Conservation (phyloP, 2,329 filamentous ascomycete genomes). For the Beauveria sp. region DNA sequence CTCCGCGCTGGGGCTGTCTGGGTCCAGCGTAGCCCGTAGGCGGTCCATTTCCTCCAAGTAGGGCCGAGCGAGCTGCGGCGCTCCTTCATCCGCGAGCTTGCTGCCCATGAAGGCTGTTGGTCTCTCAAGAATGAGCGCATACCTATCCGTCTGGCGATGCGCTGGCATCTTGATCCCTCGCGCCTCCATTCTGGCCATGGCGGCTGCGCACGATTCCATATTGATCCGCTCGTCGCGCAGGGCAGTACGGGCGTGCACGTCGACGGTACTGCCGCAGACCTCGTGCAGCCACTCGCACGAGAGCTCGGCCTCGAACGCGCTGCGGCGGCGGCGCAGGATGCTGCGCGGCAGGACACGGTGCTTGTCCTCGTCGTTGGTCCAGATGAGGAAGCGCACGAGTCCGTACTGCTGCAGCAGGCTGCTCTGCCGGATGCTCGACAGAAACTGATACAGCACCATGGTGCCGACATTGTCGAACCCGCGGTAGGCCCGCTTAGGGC, state of each 20-base stretch:
- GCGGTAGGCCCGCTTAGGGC: conserved; percentile 41
- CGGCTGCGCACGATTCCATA: conserved; percentile 31
- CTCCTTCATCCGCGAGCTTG: conserved; percentile 22
- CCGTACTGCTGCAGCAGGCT: conserved; percentile 67
- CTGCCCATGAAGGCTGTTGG: conserved; percentile 15
- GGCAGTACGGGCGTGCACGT: conserved; percentile 20
- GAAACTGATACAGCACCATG: conserved; percentile 55
- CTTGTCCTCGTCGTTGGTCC: conserved; percentile 57
- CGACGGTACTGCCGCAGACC: conserved; percentile 38
- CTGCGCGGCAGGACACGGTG: conserved; percentile 51
- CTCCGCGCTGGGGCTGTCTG: background rate
- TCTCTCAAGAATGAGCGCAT: conserved; percentile 18
- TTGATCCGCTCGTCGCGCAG: conserved; percentile 43
- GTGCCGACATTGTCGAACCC: conserved; percentile 48
- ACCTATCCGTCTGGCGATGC: conserved; percentile 31
- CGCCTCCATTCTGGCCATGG: conserved; percentile 39
- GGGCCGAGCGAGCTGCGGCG: conserved; percentile 28
- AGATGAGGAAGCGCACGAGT: conserved; percentile 69
- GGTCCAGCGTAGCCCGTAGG: conserved; percentile 18
- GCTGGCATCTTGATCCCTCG: conserved; percentile 34
- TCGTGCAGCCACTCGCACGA: conserved; percentile 52
- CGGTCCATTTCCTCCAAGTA: conserved; percentile 35
- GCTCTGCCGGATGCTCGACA: conserved; percentile 48
- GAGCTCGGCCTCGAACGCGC: conserved; percentile 52
- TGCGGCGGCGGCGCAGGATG: conserved; percentile 46